Percentiles rank a stretch among this genome's conserved stretches.
These are phyloP conservation scores for Platanthera guangdongensis DNA, from an alignment of 106 monocot species.

Conservation along the genomic window DNA sequence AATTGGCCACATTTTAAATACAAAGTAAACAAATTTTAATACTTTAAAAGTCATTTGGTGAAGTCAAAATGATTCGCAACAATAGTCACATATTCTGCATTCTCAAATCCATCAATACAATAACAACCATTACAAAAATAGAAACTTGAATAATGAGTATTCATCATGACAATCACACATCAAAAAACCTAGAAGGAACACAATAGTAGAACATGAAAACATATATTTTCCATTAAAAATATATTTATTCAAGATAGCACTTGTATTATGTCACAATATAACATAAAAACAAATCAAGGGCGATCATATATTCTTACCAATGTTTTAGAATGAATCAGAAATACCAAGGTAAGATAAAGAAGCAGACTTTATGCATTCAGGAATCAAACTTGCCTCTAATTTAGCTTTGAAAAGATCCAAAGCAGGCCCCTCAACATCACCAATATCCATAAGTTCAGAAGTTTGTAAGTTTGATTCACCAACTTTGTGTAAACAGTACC, in stretches of 20 bases:
- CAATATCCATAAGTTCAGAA: slow-evolving; percentile 83
- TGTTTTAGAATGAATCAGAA: not conserved
- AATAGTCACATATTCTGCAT: not conserved
- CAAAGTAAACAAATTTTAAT: not conserved
- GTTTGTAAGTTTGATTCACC: slow-evolving; percentile 71
- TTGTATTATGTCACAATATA: not conserved
- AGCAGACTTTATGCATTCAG: not conserved
- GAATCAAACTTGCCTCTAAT: slow-evolving; percentile 57
- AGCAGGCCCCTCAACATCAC: slow-evolving; percentile 85
- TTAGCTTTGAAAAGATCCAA: slow-evolving; percentile 92
- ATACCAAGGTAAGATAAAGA: not conserved
- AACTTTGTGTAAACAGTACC: slow-evolving; percentile 88
- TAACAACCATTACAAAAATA: not conserved
- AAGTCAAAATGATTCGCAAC: not conserved
- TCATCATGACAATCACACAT: not conserved
- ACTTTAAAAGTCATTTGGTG: not conserved
- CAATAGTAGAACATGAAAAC: not conserved
- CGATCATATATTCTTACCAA: not conserved
- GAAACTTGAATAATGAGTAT: not conserved
- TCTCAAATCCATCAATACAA: not conserved
- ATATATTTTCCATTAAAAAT: not conserved
- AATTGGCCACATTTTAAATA: not conserved
- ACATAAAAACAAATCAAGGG: not conserved
- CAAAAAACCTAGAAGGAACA: not conserved
- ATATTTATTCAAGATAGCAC: not conserved